Evolutionary conservation across 805 yeast genomes (phyloP), one percentile per base, ranked within the genome.

Genomic region (Sugiyamaella floridensis): DNA sequence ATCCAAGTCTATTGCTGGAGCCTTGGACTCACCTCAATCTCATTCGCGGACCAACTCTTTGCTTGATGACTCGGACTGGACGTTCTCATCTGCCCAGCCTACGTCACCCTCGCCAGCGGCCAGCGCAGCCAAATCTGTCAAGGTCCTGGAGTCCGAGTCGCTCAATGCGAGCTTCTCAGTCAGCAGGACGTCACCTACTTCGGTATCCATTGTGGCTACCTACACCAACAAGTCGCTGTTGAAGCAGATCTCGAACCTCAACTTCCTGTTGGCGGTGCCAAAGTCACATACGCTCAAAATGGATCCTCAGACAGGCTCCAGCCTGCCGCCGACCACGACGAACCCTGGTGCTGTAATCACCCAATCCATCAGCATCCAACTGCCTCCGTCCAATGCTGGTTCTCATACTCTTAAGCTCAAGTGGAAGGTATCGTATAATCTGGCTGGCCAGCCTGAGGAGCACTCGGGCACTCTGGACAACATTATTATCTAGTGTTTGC

Each of bases 241-340:
- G 7, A 63, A 65, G 44, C 66, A 78, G 14, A 66, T 85, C 34
- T 67, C 76, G 7, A 74, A 76, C 53, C 66, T 86, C 44, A 78
- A 79, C 54, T 79, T 84, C 58, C 73, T 81, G 63, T 67, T 85
- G 40, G 93, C 95, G 0, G 89, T 82, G 32, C 88, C 95, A 50
- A 83, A 81, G 61, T 63, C 76, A 7, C 77, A 83, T 62, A 72
- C 72, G 48, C 72, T 86, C 57, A 75, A 72, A 49, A 75, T 86
- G 63, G 73, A 76, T 52, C 82, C 89, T 0, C 89, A 84, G 65
- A 74, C 84, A 8, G 75, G 79, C 50, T 80, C 77, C 51, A 62
- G 66, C 29, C 61, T 86, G n/a, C 72, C 74, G 52, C 76, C 79
- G 2, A 10, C 4, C 37, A 14, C 37, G 37, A 73, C 72, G 50